Evolutionary conservation across 208 protist genomes (phyloP), one percentile per base, ranked within the genome.

Genomic region (Crithidia expoeki): DNA sequence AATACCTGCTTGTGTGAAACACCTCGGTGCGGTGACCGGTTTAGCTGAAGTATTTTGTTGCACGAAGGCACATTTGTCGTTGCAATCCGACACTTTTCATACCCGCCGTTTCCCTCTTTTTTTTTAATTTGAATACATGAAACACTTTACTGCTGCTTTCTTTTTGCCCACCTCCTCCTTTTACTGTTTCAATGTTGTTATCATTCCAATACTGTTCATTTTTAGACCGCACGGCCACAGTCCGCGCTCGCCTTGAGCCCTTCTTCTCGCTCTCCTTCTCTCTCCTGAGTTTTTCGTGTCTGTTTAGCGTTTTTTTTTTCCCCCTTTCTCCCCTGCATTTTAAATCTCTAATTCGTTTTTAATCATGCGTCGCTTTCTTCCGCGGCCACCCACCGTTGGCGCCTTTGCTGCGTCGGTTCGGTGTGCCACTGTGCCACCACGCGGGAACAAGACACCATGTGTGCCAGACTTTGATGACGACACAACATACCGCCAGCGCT

Each of bases 401-500:
- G 55, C 65, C 5, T 58, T 71, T 33, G 73, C 68, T 47, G 46
- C 47, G 9, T 65, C 68, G 19, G 42, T 56, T 4, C 75, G 71
- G 30, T 68, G 72, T 17, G 40, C 75, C 21, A 69, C 63, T 19
- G 21, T 55, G 21, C 12, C 32, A 17, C 14, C 55, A 9, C 56
- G 47, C 7, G 56, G 52, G 14, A 56, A 49, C 21, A 30, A 67
- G 38, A 33, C 28, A 21, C 55, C 51, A 23, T 68, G 64, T 33
- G 59, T 68, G 14, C 68, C 80, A 14, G 68, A 92, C 72, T 96
- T 96, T 60, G 65, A 84, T 40, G 88, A 94, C 55, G 32, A 71
- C 46, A 80, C 79, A 34, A 79, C 83, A 23, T 96, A 90, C 80
- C 71, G 79, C 50, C 57, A 88, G 34, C 84, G 84, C 51, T 91